A percentile compares a stretch with the other conserved stretches of the same genome.
phyloP scores from a whole-genome alignment of 2,329 filamentous ascomycete species.

The Malbranchea cinnamomea region DNA sequence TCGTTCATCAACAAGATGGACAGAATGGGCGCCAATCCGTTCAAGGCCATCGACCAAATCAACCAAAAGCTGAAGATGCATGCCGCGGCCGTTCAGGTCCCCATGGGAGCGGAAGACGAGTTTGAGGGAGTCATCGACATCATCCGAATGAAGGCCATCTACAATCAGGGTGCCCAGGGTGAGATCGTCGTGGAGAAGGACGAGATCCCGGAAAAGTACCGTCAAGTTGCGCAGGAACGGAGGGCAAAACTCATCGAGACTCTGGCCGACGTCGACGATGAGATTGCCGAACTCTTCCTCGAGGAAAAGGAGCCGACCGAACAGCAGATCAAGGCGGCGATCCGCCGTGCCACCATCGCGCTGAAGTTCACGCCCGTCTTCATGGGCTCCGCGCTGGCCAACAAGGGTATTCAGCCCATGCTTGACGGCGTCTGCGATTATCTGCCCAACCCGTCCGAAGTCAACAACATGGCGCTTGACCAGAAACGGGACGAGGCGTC shows the following conservation, averaged over 20 bases:
- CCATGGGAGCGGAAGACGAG: constrained; percentile 81
- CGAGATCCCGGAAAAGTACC: constrained; percentile 67
- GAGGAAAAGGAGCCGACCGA: constrained; percentile 69
- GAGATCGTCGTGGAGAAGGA: constrained; percentile 62
- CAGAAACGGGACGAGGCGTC: constrained; percentile 60
- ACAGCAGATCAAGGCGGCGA: constrained; percentile 78
- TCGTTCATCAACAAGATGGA: constrained; percentile 99
- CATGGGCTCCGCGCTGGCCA: constrained; percentile 89
- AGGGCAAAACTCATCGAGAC: constrained; percentile 80
- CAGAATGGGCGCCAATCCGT: constrained; percentile 94
- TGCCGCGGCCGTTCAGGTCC: constrained; percentile 85
- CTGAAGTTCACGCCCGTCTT: constrained; percentile 88
- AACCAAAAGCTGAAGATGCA: constrained; percentile 88
- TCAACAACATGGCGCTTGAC: constrained; percentile 81
- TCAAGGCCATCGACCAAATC: constrained; percentile 95
- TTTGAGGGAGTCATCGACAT: constrained; percentile 89
- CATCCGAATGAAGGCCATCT: constrained; percentile 81
- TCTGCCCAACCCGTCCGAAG: constrained; percentile 78
- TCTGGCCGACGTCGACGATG: constrained; percentile 91
- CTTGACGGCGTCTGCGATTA: constrained; percentile 93
- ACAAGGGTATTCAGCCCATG: constrained; percentile 93
- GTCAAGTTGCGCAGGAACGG: constrained; percentile 65
- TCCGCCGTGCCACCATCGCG: constrained; percentile 75
- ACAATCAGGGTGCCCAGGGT: constrained; percentile 74
- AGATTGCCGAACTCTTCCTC: constrained; percentile 89